phyloP scores from a whole-genome alignment of 1,139 yeast species.

The Starmera stellimalicola region DNA sequence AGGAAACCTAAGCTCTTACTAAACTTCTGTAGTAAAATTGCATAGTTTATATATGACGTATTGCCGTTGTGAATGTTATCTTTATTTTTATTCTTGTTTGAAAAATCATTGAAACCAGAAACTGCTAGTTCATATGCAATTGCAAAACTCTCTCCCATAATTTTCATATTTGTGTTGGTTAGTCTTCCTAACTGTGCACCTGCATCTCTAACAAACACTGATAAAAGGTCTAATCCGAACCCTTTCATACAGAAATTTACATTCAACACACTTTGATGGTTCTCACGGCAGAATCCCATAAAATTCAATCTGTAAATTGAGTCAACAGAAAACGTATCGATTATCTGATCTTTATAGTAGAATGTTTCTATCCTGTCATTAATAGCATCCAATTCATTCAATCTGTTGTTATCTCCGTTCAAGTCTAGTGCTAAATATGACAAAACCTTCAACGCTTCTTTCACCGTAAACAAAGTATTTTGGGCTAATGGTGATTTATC shows the following conservation, averaged over 20 bases:
- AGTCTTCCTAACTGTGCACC: slow-evolving; percentile 37
- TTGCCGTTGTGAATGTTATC: not conserved
- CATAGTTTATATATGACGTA: slow-evolving; percentile 14
- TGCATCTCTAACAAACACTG: slow-evolving; percentile 39
- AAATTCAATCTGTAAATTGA: slow-evolving; percentile 35
- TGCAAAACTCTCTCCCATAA: slow-evolving; percentile 34
- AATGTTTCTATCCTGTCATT: slow-evolving; percentile 14
- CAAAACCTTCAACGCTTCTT: slow-evolving; percentile 41
- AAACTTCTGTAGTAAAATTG: slow-evolving; percentile 17
- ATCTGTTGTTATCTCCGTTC: slow-evolving; percentile 11
- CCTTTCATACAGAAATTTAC: slow-evolving; percentile 27
- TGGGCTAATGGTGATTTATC: slow-evolving; percentile 29
- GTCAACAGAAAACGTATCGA: slow-evolving; percentile 37
- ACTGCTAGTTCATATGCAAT: slow-evolving; percentile 25
- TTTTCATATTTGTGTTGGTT: slow-evolving; percentile 29
- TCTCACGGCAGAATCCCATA: slow-evolving; percentile 39
- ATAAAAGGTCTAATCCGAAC: slow-evolving; percentile 37
- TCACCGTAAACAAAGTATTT: slow-evolving; percentile 29
- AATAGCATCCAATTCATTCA: slow-evolving; percentile 11
- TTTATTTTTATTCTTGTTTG: slow-evolving; percentile 5
- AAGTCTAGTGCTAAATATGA: slow-evolving; percentile 51
- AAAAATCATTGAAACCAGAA: slow-evolving; percentile 14
- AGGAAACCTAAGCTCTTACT: slow-evolving; percentile 17
- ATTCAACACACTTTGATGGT: slow-evolving; percentile 15
- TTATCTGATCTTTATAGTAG: slow-evolving; percentile 19